Evolutionary conservation across 1,284 basidiomycete genomes (phyloP).

Genomic region (Singerocomus inundabilis): DNA sequence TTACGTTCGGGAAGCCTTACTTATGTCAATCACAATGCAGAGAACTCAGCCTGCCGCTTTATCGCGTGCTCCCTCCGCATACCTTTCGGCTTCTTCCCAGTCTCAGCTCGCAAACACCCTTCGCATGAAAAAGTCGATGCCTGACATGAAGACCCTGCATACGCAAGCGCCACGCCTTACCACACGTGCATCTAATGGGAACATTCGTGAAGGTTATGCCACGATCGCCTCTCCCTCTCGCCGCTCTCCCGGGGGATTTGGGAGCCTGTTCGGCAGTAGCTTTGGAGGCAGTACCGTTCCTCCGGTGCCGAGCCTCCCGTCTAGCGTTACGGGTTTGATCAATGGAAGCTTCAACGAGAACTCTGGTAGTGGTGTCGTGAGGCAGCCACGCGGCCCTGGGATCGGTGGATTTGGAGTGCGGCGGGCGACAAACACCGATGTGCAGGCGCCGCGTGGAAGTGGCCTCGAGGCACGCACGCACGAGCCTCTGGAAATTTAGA

Average conservation of each 20-base stretch:
- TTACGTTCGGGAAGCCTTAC: constrained; percentile 17
- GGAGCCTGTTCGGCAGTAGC: constrained; percentile 58
- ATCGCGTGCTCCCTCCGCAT: constrained; percentile 72
- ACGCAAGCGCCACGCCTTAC: constrained; percentile 77
- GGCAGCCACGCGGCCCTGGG: constrained; percentile 79
- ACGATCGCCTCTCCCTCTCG: constrained; percentile 81
- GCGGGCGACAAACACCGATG: constrained; percentile 54
- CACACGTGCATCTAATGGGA: constrained; percentile 84
- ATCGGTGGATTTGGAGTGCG: constrained; percentile 66
- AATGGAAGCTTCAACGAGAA: constrained; percentile 42
- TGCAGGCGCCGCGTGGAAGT: constrained; percentile 46
- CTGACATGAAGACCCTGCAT: constrained; percentile 84
- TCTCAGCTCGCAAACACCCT: constrained; percentile 52
- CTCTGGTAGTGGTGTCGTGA: constrained; percentile 58
- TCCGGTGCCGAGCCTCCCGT: constrained; percentile 74
- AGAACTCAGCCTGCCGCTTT: constrained; percentile 55
- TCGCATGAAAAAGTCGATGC: constrained; percentile 95
- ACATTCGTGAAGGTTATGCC: constrained; percentile 89
- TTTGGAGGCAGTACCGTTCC: constrained; percentile 49
- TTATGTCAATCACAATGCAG: constrained; percentile 29
- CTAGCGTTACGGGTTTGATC: constrained; percentile 47
- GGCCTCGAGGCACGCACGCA: constrained; percentile 79
- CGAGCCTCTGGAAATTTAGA: constrained; percentile 78
- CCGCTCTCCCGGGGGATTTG: constrained; percentile 67
- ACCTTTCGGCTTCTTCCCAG: constrained; percentile 56